These are phyloP conservation scores for Breviolum minutum DNA, from an alignment of 73 alveolate species.

Conservation along the genomic window DNA sequence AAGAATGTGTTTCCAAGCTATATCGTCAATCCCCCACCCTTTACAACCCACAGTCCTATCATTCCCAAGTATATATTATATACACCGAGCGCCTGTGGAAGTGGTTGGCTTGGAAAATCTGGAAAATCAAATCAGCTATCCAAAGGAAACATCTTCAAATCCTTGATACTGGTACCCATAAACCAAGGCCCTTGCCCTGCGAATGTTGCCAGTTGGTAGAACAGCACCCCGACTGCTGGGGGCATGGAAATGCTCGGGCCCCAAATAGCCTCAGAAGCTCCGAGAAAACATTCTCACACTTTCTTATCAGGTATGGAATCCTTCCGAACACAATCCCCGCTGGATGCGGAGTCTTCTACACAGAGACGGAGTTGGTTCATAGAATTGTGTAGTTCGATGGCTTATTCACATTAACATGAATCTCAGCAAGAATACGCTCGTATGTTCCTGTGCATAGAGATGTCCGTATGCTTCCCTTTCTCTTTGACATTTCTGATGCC, in stretches of 20 bases:
- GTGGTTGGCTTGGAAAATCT: too few species aligned
- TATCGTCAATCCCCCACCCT: too few species aligned
- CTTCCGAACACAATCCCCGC: neutral
- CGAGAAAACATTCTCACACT: neutral
- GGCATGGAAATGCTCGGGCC: slow-evolving; percentile 39
- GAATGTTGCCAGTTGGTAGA: slow-evolving; percentile 24
- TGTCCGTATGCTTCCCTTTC: neutral
- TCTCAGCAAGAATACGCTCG: neutral
- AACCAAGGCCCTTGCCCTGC: slow-evolving; percentile 15
- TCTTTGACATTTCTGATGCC: neutral
- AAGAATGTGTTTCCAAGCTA: too few species aligned
- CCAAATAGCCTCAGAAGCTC: neutral
- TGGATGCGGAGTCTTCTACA: too few species aligned
- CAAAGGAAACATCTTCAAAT: too few species aligned
- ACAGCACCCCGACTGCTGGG: slow-evolving; percentile 25
- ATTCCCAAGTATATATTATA: too few species aligned
- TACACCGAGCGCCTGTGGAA: too few species aligned
- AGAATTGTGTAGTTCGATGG: too few species aligned
- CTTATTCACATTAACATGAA: neutral
- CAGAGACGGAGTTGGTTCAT: too few species aligned
- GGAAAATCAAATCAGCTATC: too few species aligned
- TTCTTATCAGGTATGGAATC: neutral
- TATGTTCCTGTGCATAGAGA: neutral
- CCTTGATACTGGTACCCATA: neutral
- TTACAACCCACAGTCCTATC: too few species aligned